Conservation (phyloP, 179 eudicot species). For the Beta lomatogona region DNA sequence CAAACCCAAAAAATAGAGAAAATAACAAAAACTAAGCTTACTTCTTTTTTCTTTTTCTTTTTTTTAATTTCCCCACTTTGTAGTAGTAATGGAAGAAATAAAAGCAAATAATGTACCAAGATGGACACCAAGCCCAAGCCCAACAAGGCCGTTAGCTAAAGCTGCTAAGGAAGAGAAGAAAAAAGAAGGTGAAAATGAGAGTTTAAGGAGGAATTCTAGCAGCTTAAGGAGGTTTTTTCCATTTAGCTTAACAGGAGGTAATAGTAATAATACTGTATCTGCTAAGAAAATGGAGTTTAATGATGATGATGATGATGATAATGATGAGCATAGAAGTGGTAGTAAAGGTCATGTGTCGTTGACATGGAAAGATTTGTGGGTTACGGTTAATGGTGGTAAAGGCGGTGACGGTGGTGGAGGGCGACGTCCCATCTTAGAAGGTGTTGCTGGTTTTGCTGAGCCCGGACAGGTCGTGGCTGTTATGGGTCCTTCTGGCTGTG, state of each 20-base stretch:
- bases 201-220: neutral
- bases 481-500: constrained; percentile 84
- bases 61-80: neutral
- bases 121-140: constrained; percentile 43
- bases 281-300: neutral
- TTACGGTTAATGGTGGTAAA: constrained; percentile 24
- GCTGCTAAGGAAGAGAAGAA: neutral
- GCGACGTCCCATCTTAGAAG: constrained; percentile 32
- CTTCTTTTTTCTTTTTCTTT: neutral
- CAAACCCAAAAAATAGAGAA: too few species aligned
- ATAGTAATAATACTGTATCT: too few species aligned
- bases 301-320: neutral
- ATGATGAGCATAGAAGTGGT: neutral
- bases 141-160: constrained; percentile 18
- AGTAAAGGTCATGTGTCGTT: constrained; percentile 18
- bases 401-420: neutral
- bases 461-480: constrained; percentile 65
- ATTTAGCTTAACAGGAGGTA: constrained; percentile 8
- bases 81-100: neutral
- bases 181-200: neutral
- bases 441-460: constrained; percentile 52
- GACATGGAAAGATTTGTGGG: constrained; percentile 45
- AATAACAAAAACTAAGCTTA: too few species aligned
- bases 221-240: constrained; percentile 22
- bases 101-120: constrained; percentile 3